Evolutionary conservation across 2,329 filamentous ascomycete species (phyloP).

Genomic region (Simplicillium sp.): DNA sequence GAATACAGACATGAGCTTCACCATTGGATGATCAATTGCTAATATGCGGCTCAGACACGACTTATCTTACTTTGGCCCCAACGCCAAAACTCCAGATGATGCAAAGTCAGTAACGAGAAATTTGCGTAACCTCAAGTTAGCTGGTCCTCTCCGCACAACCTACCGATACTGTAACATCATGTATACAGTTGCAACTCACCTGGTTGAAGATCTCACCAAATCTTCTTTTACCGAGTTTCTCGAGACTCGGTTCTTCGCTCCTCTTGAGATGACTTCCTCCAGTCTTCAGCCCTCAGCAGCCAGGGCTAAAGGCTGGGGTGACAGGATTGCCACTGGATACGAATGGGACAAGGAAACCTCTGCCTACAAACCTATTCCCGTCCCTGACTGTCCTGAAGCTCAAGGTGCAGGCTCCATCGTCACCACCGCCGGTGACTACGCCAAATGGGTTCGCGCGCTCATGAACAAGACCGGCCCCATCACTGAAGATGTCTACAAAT

Average conservation of each 20-base stretch:
- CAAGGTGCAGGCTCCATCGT: constrained; percentile 20
- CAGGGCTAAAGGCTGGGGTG: constrained; percentile 9
- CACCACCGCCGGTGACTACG: constrained; percentile 17
- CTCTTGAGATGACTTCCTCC: constrained; percentile 15
- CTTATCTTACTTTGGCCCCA: constrained; percentile 12
- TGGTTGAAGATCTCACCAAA: constrained; percentile 12
- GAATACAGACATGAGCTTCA: background rate
- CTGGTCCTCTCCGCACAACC: constrained; percentile 12
- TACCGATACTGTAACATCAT: constrained; percentile 19
- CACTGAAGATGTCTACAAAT: constrained; percentile 13
- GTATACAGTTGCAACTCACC: constrained; percentile 15
- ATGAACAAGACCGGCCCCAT: constrained; percentile 14
- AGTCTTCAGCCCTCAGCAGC: constrained; percentile 13
- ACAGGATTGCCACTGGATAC: constrained; percentile 11
- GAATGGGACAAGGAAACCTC: constrained; percentile 8
- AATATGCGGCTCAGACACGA: constrained; percentile 11
- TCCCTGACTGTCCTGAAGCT: constrained; percentile 13
- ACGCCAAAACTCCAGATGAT: constrained; percentile 9
- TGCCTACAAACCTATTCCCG: constrained; percentile 2
- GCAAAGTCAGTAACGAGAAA: constrained; percentile 16
- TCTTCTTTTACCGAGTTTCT: constrained; percentile 14
- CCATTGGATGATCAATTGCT: background rate
- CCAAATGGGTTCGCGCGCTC: constrained; percentile 18
- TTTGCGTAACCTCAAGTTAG: constrained; percentile 14
- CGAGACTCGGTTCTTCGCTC: constrained; percentile 12